Conservation (phyloP, 139 green algal genomes). For the Asterochloris sp. region DNA sequence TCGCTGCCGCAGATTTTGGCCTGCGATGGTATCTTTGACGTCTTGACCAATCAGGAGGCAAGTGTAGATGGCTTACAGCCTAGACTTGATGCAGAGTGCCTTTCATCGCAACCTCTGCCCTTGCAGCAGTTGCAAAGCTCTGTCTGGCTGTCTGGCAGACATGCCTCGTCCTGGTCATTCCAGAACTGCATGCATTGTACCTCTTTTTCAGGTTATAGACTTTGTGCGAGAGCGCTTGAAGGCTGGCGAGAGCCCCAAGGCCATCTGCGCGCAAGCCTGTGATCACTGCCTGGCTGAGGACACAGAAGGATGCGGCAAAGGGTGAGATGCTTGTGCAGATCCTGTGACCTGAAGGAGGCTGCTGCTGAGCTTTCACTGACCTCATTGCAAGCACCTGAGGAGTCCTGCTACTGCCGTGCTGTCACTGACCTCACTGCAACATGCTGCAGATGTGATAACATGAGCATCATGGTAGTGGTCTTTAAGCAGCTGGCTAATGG, state of each 20-base stretch:
- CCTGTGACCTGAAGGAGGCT: neutral
- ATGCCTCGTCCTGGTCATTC: no score
- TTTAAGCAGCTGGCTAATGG: slow-evolving; percentile 26
- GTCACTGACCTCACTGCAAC: neutral
- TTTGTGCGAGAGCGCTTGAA: slow-evolving; percentile 66
- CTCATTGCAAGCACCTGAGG: neutral
- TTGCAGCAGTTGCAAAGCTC: neutral
- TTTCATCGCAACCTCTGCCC: neutral
- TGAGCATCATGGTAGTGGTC: slow-evolving; percentile 45
- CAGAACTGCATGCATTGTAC: no score
- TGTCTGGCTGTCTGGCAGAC: no score
- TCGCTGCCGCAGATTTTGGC: slow-evolving; percentile 37
- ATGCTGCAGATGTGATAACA: slow-evolving; percentile 49
- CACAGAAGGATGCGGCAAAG: slow-evolving; percentile 51
- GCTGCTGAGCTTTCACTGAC: neutral
- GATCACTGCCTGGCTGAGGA: slow-evolving; percentile 70
- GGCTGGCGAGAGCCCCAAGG: slow-evolving; percentile 22
- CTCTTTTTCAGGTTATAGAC: slow-evolving; percentile 41
- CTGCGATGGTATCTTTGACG: slow-evolving; percentile 85
- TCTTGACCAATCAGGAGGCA: slow-evolving; percentile 69
- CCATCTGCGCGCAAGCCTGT: slow-evolving; percentile 65
- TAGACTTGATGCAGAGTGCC: neutral
- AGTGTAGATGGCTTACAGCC: neutral
- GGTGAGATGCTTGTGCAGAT: neutral
- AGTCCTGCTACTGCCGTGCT: neutral